Evolutionary conservation across 306 rosid genomes (phyloP), one percentile per base, ranked within the genome.

Genomic region (Pyrus betulifolia): DNA sequence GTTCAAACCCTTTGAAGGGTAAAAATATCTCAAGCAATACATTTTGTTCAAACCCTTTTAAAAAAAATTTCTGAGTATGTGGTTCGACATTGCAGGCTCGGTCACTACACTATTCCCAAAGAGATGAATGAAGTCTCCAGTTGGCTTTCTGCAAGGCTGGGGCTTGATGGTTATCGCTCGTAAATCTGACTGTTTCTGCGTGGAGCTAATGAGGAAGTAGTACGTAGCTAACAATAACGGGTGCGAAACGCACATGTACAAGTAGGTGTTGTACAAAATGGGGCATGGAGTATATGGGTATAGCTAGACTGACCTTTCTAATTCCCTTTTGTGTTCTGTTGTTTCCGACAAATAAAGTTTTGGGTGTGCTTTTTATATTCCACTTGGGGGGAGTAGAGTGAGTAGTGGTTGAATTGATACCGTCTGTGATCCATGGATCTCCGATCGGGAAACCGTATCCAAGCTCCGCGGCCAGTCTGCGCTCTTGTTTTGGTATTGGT

Each of bases 61-160:
- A 68, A 76, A 52, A 67, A 44, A 7, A 4, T 69, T 33, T 25
- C 54, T 82, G 35, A 80, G 17, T 11, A 67, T 64, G 46, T 65
- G 78, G 72, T 79, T 77, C 51, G 54, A 78, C 63, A 66, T 52
- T 85, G 83, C 97, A 96, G 99, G 88, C 79, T 96, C 67, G 99
- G 98, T n/a, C 99, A 96, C 72, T 96, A 91, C 85, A 92, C 98
- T 61, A 84, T 96, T 66, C 98, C 98, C 5, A 90, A 87, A 86
- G 99, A 96, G 88, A 96, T 93, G 99, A 86, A 89, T 58, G 99
- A 96, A 64, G 97, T 96, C 74, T 96, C 96, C 81, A 86, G 78
- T 72, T 96, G 98, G 99, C 90, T 96, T 74, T 80, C 76, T 76
- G 83, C 91, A 75, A 88, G 92, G 89, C 71, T 96, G 64, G 99